A percentile compares a stretch with the other conserved stretches of the same genome.
Evolutionary conservation across 805 yeast genomes (phyloP).

Genomic region (Pichia nanzhaoensis): DNA sequence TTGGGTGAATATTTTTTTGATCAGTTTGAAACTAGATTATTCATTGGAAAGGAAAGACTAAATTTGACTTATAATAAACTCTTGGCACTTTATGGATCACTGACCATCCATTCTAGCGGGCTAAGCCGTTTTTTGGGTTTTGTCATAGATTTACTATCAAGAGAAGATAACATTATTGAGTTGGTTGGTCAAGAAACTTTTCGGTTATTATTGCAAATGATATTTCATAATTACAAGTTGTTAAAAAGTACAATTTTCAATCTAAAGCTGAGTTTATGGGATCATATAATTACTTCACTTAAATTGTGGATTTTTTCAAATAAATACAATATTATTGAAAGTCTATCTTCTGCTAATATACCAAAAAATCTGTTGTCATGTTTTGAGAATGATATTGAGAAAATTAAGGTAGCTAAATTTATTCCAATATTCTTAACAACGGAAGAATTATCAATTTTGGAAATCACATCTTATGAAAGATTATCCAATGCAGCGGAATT

Average conservation of each 20-base stretch:
- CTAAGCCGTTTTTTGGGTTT: slow-evolving; percentile 16
- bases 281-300: slow-evolving; percentile 12
- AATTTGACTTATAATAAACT: background rate
- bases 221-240: slow-evolving; percentile 18
- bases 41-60: background rate
- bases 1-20: background rate
- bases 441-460: slow-evolving; percentile 20
- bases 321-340: slow-evolving; percentile 11
- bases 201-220: slow-evolving; percentile 17
- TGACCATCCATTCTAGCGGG: slow-evolving; percentile 13
- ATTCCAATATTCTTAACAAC: slow-evolving; percentile 9
- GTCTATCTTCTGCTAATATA: slow-evolving; percentile 9
- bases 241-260: slow-evolving; percentile 15
- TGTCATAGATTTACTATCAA: slow-evolving; percentile 15
- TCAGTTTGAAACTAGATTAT: background rate
- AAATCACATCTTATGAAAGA: slow-evolving; percentile 25
- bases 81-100: slow-evolving; percentile 15
- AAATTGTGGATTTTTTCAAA: slow-evolving; percentile 17
- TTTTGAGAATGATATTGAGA: background rate
- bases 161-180: slow-evolving; percentile 4
- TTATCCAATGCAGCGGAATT: slow-evolving; percentile 29
- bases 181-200: slow-evolving; percentile 9
- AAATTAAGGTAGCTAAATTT: background rate
- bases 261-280: slow-evolving; percentile 15
- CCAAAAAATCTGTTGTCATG: background rate